These are phyloP conservation scores for Fusarium sp. DNA, from an alignment of 2,329 filamentous ascomycete species.

Conservation along the genomic window DNA sequence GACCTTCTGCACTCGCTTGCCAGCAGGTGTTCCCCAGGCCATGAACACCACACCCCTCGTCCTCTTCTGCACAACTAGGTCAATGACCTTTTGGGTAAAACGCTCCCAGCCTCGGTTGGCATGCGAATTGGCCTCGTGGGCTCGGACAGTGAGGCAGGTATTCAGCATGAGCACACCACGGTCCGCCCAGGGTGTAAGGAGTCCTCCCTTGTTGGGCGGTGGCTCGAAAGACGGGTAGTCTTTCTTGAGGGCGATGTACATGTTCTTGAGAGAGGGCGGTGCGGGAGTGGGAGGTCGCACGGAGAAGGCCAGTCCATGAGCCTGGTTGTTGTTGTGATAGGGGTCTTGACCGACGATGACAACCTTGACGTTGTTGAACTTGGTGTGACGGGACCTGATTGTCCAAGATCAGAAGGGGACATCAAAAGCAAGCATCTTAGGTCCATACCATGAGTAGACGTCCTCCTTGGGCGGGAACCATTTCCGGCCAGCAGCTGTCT, in stretches of 20 bases:
- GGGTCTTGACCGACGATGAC: conserved; percentile 97
- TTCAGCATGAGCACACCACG: conserved; percentile 93
- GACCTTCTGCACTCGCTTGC: conserved; percentile 79
- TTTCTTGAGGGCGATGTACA: conserved; percentile 87
- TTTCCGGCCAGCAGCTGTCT: conserved; percentile 77
- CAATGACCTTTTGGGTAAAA: conserved; percentile 92
- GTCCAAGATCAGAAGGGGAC: conserved; percentile 20
- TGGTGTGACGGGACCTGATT: conserved; percentile 91
- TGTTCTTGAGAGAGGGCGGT: conserved; percentile 91
- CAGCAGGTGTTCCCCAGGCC: conserved; percentile 91
- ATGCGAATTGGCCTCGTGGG: conserved; percentile 88
- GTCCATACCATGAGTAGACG: conserved; percentile 88
- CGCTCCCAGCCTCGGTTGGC: conserved; percentile 89
- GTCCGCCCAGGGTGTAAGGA: conserved; percentile 93
- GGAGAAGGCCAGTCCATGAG: conserved; percentile 95
- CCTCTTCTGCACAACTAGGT: conserved; percentile 82
- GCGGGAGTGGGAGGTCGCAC: conserved; percentile 89
- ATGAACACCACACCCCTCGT: conserved; percentile 90
- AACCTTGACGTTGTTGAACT: conserved; percentile 86
- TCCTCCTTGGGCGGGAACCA: conserved; percentile 90
- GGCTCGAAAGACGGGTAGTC: conserved; percentile 85
- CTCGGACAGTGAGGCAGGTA: conserved; percentile 92
- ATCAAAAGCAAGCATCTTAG: not conserved
- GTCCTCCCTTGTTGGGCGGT: conserved; percentile 81
- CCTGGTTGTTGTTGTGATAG: conserved; percentile 95